Percentiles rank a stretch among this genome's conserved stretches.
Conservation (phyloP, 2,329 filamentous ascomycete genomes). For the Penicillium glabrum region DNA sequence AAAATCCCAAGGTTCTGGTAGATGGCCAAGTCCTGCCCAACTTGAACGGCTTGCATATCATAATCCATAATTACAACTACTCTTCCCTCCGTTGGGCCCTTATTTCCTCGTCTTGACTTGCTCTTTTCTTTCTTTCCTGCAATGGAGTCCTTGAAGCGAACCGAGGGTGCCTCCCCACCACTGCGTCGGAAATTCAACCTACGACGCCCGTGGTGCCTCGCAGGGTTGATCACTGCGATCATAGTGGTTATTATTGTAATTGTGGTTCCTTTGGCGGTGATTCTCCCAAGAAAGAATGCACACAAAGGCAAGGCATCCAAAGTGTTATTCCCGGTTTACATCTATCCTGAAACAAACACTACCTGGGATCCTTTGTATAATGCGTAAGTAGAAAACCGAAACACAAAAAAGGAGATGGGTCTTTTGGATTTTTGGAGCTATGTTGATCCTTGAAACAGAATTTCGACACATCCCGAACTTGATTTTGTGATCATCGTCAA, state of each 20-base stretch:
- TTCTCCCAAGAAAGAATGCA: not conserved
- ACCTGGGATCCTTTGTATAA: constrained; percentile 3
- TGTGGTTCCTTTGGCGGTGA: not conserved
- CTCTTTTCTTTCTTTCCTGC: not conserved
- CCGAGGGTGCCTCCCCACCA: not conserved
- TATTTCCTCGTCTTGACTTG: not conserved
- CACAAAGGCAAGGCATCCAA: not conserved
- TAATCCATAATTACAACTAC: not conserved
- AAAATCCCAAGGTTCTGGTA: not conserved
- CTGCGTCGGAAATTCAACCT: not conserved
- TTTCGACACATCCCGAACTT: not conserved
- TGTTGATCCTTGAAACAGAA: not conserved
- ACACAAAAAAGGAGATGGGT: not conserved
- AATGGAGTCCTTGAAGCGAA: constrained; percentile 1
- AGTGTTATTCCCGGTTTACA: not conserved
- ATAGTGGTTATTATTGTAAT: constrained; percentile 1
- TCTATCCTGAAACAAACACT: constrained; percentile 2
- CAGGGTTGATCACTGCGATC: not conserved
- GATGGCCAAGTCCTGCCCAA: not conserved
- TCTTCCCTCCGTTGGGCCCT: not conserved
- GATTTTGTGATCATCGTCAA: constrained; percentile 1
- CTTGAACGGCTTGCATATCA: not conserved
- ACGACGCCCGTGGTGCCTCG: not conserved
- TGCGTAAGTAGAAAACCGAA: not conserved
- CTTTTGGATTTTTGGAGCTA: not conserved